phyloP scores from a whole-genome alignment of 2,329 filamentous ascomycete species.

The Aspergillus quadrilineatus region DNA sequence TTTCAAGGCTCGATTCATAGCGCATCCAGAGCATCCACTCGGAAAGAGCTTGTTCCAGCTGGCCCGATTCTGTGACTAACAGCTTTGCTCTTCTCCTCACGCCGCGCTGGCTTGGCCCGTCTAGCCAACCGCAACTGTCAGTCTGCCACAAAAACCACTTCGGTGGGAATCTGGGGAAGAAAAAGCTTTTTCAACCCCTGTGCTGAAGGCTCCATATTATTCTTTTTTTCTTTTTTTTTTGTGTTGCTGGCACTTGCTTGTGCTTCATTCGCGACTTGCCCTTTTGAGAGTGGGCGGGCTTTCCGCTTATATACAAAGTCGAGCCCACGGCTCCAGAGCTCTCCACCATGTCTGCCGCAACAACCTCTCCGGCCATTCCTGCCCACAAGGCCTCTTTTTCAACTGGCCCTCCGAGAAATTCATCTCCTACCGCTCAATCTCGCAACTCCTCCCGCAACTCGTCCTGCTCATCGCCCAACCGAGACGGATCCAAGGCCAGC shows the following conservation, averaged over 20 bases:
- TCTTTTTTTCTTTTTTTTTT: conserved; percentile 11
- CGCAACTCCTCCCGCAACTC: conserved; percentile 33
- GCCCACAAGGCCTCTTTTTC: conserved; percentile 27
- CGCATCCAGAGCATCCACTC: not conserved
- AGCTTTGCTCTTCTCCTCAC: conserved; percentile 6
- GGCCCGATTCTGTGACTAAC: too few species aligned
- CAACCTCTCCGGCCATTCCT: conserved; percentile 23
- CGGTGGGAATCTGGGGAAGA: conserved; percentile 34
- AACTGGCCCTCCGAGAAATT: conserved; percentile 22
- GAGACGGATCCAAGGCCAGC: conserved; percentile 36
- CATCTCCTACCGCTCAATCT: conserved; percentile 22
- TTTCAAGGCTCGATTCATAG: conserved; percentile 7
- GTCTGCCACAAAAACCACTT: conserved; percentile 18
- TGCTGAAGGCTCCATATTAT: conserved; percentile 4
- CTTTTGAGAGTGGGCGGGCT: conserved; percentile 18
- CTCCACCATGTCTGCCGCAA: conserved; percentile 32
- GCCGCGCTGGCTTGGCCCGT: conserved; percentile 10
- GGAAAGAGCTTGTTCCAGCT: not conserved
- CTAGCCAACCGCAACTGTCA: conserved; percentile 13
- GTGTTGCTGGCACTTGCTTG: conserved; percentile 1
- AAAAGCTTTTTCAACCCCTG: conserved; percentile 21
- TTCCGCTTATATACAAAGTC: conserved; percentile 21
- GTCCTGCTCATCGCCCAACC: conserved; percentile 34
- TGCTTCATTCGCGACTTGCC: conserved; percentile 7
- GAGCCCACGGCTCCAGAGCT: conserved; percentile 12